A percentile compares a stretch with the other conserved stretches of the same genome.
These are phyloP conservation scores for Trametopsis cervina DNA, from an alignment of 768 basidiomycete species.

Conservation along the genomic window DNA sequence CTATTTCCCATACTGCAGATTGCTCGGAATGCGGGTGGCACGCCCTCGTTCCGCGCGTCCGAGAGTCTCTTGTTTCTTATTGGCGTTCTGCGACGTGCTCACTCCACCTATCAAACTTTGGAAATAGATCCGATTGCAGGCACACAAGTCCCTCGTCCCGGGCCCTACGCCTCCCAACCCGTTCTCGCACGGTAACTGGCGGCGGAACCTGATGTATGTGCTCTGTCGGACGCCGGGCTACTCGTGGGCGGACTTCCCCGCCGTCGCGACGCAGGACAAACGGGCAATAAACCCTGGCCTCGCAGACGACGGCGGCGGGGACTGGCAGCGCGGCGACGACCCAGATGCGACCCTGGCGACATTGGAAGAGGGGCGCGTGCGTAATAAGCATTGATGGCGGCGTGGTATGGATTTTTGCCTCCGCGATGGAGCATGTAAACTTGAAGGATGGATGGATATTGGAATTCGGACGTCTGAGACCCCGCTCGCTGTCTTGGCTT, in stretches of 20 bases:
- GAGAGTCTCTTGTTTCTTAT: too few species aligned
- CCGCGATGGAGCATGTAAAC: not conserved
- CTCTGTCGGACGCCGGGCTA: conserved; percentile 76
- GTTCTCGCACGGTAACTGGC: conserved; percentile 76
- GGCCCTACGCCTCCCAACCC: conserved; percentile 74
- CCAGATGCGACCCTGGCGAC: conserved; percentile 3
- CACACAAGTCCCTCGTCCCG: conserved; percentile 62
- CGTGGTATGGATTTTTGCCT: not conserved
- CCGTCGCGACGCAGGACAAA: conserved; percentile 60
- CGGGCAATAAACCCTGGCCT: conserved; percentile 70
- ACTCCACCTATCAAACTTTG: conserved; percentile 8
- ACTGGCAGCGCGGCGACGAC: conserved; percentile 10
- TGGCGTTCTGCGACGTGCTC: conserved; percentile 13
- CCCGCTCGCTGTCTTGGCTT: not conserved
- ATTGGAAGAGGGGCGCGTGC: conserved; percentile 15
- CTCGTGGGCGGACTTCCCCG: conserved; percentile 69
- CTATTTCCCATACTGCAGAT: too few species aligned
- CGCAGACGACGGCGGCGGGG: conserved; percentile 19
- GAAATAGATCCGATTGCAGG: conserved; percentile 83
- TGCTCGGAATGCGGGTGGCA: conserved; percentile 6
- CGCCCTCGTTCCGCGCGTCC: not conserved
- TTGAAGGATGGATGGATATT: too few species aligned
- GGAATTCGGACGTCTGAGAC: too few species aligned
- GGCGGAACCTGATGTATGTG: conserved; percentile 65
- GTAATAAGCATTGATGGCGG: conserved; percentile 6